These are phyloP conservation scores for Deinandra increscens DNA, from an alignment of 129 eudicot species.

Conservation along the genomic window DNA sequence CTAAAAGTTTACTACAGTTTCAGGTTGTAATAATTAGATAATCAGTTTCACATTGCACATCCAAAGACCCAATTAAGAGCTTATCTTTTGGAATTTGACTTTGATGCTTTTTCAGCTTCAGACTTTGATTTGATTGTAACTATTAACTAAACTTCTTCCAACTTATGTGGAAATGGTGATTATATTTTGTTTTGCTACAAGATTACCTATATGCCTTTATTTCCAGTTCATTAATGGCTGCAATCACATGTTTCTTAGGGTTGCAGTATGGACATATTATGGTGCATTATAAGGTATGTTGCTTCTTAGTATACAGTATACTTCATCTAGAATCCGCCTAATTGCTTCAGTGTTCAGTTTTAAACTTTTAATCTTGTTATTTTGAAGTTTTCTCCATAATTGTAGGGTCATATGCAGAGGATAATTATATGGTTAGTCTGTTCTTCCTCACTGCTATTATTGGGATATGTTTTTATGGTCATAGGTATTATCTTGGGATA, in stretches of 20 bases:
- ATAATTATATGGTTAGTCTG: too few relatives aligned
- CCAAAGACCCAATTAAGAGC: not conserved
- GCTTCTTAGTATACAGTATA: not conserved
- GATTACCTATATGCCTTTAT: too few relatives aligned
- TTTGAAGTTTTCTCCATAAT: too few relatives aligned
- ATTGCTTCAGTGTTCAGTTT: slow-evolving; percentile 1
- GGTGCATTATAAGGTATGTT: slow-evolving; percentile 65
- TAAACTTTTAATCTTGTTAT: slow-evolving; percentile 6
- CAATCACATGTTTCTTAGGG: too few relatives aligned
- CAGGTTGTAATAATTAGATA: too few relatives aligned
- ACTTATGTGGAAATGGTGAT: not conserved
- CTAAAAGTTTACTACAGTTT: too few relatives aligned
- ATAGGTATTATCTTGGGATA: slow-evolving; percentile 53
- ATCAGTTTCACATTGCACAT: slow-evolving; percentile 1
- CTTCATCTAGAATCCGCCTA: not conserved
- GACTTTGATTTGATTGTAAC: not conserved
- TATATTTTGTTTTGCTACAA: too few relatives aligned
- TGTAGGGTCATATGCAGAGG: too few relatives aligned
- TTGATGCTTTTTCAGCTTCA: not conserved
- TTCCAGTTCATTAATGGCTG: too few relatives aligned
- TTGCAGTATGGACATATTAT: too few relatives aligned
- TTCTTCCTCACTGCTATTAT: not conserved
- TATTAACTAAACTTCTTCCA: not conserved
- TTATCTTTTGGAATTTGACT: not conserved
- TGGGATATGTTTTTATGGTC: too few relatives aligned